Conservation (phyloP, 1,139 yeast species). For the Chernovozyma sophiae-reginae region DNA sequence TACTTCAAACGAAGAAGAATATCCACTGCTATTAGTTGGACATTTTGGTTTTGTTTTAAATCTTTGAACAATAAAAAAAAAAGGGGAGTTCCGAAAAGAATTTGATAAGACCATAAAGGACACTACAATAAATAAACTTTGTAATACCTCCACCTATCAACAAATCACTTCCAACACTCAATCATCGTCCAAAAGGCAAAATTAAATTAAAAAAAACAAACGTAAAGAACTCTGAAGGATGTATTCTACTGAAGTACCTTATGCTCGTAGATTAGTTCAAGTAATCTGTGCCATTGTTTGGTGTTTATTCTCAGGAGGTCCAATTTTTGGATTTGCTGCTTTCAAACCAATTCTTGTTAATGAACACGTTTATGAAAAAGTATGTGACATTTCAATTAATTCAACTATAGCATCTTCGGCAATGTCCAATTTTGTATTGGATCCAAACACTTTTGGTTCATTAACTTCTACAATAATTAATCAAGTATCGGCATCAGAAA, state of each 20-base stretch:
- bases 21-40: too few species aligned
- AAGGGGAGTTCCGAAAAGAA: too few species aligned
- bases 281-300: slow-evolving; percentile 67
- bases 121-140: too few species aligned
- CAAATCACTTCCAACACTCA: too few species aligned
- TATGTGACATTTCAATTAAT: slow-evolving; percentile 37
- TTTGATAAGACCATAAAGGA: too few species aligned
- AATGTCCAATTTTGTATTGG: slow-evolving; percentile 2
- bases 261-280: slow-evolving; percentile 20
- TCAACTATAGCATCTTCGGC: slow-evolving; percentile 3
- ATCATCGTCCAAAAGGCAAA: too few species aligned
- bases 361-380: slow-evolving; percentile 70
- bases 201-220: too few species aligned
- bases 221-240: too few species aligned
- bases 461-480: slow-evolving; percentile 1
- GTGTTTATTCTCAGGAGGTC: slow-evolving; percentile 91
- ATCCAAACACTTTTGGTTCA: slow-evolving; percentile 5
- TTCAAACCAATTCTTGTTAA: slow-evolving; percentile 73
- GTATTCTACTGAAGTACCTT: slow-evolving; percentile 16
- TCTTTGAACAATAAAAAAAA: too few species aligned
- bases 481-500: background rate
- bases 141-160: too few species aligned
- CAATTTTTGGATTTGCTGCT: slow-evolving; percentile 93
- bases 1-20: too few species aligned
- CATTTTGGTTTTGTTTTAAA: too few species aligned